Conservation (phyloP, 2,329 filamentous ascomycete species). For the Cytospora mali region DNA sequence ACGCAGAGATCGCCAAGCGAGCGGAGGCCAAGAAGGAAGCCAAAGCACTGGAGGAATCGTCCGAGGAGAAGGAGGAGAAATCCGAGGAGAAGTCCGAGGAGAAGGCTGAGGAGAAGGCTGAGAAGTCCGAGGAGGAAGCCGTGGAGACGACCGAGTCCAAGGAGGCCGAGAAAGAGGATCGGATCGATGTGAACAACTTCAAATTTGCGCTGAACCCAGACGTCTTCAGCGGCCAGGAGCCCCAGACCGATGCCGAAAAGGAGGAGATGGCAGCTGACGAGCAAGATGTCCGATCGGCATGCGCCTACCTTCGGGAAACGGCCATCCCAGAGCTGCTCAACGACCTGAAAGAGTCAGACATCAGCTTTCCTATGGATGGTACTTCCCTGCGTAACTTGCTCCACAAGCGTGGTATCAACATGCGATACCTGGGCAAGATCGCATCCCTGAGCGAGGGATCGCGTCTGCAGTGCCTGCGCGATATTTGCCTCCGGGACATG, state of each 20-base stretch:
- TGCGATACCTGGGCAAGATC: conserved; percentile 90
- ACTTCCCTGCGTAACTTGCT: conserved; percentile 83
- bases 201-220: conserved; percentile 90
- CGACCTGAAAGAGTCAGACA: conserved; percentile 87
- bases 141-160: conserved; percentile 41
- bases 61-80: conserved; percentile 33
- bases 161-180: conserved; percentile 56
- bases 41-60: conserved; percentile 35
- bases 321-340: conserved; percentile 83
- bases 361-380: conserved; percentile 99
- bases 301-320: conserved; percentile 73
- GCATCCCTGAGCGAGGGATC: conserved; percentile 70
- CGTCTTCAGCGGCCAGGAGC: conserved; percentile 88
- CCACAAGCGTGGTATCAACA: conserved; percentile 96
- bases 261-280: conserved; percentile 81
- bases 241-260: conserved; percentile 90
- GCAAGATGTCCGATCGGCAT: conserved; percentile 82
- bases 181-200: conserved; percentile 86
- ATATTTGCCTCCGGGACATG: conserved; percentile 87
- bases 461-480: conserved; percentile 75
- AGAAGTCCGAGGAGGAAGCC: conserved; percentile 34
- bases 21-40: conserved; percentile 45
- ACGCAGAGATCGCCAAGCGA: conserved; percentile 71
- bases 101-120: conserved; percentile 33
- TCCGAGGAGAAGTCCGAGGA: conserved; percentile 23